Evolutionary conservation across 345 rosid species (phyloP).

Genomic region (Bruguiera gymnorhiza): DNA sequence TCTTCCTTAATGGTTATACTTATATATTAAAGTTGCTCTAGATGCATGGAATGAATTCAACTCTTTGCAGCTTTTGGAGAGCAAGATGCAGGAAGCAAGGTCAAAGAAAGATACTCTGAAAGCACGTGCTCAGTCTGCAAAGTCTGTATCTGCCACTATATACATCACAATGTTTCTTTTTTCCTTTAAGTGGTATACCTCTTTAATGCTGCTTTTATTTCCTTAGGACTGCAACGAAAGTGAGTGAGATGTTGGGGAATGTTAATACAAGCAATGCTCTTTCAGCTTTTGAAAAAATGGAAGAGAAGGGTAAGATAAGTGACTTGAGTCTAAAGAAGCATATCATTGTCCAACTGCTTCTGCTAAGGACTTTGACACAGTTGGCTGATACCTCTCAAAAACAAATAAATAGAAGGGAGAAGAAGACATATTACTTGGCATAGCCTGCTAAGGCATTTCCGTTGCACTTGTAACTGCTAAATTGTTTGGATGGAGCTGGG

Average conservation of each 20-base stretch:
- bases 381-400: too few relatives aligned
- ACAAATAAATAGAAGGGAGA: too few relatives aligned
- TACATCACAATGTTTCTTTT: conserved; percentile 3
- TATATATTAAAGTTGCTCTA: conserved; percentile 18
- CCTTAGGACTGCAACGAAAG: conserved; percentile 70
- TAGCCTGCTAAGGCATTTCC: background rate
- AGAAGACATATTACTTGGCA: too few relatives aligned
- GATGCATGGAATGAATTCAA: conserved; percentile 21
- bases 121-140: conserved; percentile 91
- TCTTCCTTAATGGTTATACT: conserved; percentile 7
- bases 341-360: too few relatives aligned
- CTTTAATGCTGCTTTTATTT: conserved; percentile 9
- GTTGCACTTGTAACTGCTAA: too few relatives aligned
- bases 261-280: conserved; percentile 74
- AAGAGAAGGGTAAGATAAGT: conserved; percentile 62
- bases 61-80: conserved; percentile 77
- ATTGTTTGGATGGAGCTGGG: background rate
- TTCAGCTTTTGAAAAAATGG: conserved; percentile 80
- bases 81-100: conserved; percentile 97
- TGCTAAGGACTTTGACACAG: background rate
- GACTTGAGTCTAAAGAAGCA: background rate
- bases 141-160: conserved; percentile 39
- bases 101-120: conserved; percentile 95
- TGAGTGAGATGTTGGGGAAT: conserved; percentile 75
- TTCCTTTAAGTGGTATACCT: conserved; percentile 1